Percentiles rank a stretch among this genome's conserved stretches.
Evolutionary conservation across 306 rosid species (phyloP).

Genomic region (Pterocarpus macrocarpus): DNA sequence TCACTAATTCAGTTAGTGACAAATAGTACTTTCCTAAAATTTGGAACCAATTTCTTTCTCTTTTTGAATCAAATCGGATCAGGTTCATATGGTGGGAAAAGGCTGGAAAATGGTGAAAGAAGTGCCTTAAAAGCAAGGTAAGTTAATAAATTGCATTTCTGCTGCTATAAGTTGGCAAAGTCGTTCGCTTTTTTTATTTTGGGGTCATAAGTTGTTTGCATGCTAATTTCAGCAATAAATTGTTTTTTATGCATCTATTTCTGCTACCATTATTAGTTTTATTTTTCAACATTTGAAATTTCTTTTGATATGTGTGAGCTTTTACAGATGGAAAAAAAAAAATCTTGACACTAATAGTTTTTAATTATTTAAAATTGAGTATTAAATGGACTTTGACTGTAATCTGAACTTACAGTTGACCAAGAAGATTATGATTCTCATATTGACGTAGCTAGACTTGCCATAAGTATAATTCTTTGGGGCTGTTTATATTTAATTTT

Average conservation of each 20-base stretch:
- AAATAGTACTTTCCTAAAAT: slow-evolving; percentile 15
- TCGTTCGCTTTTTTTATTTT: neutral
- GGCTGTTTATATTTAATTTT: neutral
- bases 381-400: neutral
- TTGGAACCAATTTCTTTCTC: slow-evolving; percentile 39
- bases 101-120: slow-evolving; percentile 51
- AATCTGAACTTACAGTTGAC: neutral
- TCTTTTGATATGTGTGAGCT: slow-evolving; percentile 6
- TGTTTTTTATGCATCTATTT: neutral
- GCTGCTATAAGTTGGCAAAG: slow-evolving; percentile 40
- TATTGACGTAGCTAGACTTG: neutral
- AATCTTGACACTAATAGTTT: slow-evolving; percentile 7
- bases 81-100: slow-evolving; percentile 57
- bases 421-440: slow-evolving; percentile 1
- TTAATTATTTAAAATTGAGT: neutral
- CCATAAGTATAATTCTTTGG: neutral
- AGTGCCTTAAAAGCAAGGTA: slow-evolving; percentile 61
- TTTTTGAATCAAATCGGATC: slow-evolving; percentile 45
- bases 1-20: neutral
- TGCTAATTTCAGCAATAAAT: too few species aligned
- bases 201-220: neutral
- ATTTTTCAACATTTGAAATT: slow-evolving; percentile 22
- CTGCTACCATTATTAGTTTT: slow-evolving; percentile 6
- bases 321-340: neutral
- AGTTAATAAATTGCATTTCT: slow-evolving; percentile 46